Base-by-base conservation (phyloP, 768 basidiomycete species). In the Rhizopogon sp. region DNA sequence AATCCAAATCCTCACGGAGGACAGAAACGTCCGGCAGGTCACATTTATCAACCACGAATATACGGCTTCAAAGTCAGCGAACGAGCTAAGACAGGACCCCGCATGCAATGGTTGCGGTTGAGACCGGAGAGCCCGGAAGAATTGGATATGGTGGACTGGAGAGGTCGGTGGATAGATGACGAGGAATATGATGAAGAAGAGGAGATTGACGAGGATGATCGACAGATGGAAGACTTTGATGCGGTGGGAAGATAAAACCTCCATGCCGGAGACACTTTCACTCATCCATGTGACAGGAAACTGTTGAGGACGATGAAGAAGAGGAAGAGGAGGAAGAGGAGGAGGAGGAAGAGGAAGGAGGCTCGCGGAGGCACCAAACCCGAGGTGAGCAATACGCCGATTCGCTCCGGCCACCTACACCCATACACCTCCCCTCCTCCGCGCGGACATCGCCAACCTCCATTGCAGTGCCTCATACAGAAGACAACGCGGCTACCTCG, bases 1-100 rank as follows among this genome's bases (percentile, higher is more conserved):
- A 97, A 96, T 66, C 93, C 94, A 2, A 94, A 95, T 68, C 84
- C 87, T 1, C 81, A 92, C 58, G 91, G 91, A 9, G 91, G 91
- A 0, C 93, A 96, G 71, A 94, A 93, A 71, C 83, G 83, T 41
- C 90, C 94, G 2, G 81, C 84, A 29, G 92, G 91, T 5, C 84
- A 86, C 67, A 83, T 98, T 13, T 98, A 99, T 66, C 79, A 85
- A 14, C 91, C 95, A 5, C 82, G 88, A 69, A 96, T 99, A 66
- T 98, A 98, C 63, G 97, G 97, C 0, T 99, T 99, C 80, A 91
- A 88, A 72, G 96, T 99, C 28, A 94, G 88, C 66, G 97, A 99
- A 69, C 78, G 91, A 50, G 93, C 97, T 10, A 90, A 93, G 69
- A 90, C 84, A 62, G 97, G 97, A 5, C 97, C 97, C 13, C 79